A percentile compares a stretch with the other conserved stretches of the same genome.
Conservation (phyloP, 306 rosid genomes). For the Lithocarpus polystachyus region DNA sequence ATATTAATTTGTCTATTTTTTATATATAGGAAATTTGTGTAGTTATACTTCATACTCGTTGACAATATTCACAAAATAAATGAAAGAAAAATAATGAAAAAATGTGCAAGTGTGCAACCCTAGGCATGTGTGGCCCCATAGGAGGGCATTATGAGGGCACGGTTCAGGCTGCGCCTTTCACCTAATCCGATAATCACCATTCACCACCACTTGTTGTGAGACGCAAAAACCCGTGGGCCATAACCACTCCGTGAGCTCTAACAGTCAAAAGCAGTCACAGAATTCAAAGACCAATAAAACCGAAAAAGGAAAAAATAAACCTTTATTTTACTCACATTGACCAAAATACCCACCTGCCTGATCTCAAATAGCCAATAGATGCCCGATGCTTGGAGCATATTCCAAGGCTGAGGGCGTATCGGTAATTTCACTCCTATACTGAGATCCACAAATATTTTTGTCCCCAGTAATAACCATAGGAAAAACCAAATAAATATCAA, state of each 20-base stretch:
- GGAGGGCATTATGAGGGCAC: too few relatives aligned
- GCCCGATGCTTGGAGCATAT: constrained; percentile 17
- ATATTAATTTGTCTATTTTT: too few relatives aligned
- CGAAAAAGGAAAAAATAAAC: background rate
- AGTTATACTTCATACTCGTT: too few relatives aligned
- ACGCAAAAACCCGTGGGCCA: background rate
- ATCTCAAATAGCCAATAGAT: background rate
- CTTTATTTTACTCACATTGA: background rate
- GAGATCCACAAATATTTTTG: background rate
- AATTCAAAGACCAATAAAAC: background rate
- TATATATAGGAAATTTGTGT: too few relatives aligned
- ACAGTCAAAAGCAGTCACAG: too few relatives aligned
- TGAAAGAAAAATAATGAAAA: too few relatives aligned
- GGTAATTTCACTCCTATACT: background rate
- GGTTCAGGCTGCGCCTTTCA: background rate
- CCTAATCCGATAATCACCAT: background rate
- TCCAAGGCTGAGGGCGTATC: background rate
- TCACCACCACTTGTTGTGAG: background rate
- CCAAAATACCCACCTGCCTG: background rate
- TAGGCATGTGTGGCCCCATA: background rate
- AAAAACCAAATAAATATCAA: background rate
- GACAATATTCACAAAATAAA: too few relatives aligned
- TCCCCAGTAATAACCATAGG: background rate
- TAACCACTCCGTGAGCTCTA: background rate
- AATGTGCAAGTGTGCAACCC: too few relatives aligned